These are phyloP conservation scores for Nakazawaea pomicola DNA, from an alignment of 805 yeast genomes.

Conservation along the genomic window DNA sequence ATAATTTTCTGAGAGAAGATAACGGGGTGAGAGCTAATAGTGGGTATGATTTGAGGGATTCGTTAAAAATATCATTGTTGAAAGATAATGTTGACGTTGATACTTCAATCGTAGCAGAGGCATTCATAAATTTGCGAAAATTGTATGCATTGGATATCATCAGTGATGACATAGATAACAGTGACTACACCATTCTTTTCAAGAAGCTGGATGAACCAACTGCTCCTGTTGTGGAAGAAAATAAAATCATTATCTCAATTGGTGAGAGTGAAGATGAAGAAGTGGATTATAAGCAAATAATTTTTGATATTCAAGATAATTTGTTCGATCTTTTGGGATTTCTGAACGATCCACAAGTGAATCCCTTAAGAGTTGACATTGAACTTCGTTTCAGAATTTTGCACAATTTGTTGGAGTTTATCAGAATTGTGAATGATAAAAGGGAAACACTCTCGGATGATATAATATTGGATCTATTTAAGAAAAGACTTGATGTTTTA, in stretches of 20 bases:
- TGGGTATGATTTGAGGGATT: conserved; percentile 1
- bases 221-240: no score
- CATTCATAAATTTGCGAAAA: background rate
- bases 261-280: background rate
- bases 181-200: no score
- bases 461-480: background rate
- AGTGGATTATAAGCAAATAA: conserved; percentile 47
- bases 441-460: background rate
- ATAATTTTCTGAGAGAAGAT: conserved; percentile 17
- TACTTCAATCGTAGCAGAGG: background rate
- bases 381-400: conserved; percentile 6
- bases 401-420: conserved; percentile 8
- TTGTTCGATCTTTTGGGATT: conserved; percentile 61
- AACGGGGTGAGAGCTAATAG: background rate
- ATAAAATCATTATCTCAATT: no score
- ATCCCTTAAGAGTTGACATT: conserved; percentile 46
- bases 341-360: conserved; percentile 47
- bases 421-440: background rate
- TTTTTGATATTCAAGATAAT: conserved; percentile 1
- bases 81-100: background rate
- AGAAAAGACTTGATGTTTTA: conserved; percentile 4
- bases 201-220: no score
- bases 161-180: no score
- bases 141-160: no score
- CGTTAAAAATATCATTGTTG: conserved; percentile 14